Conservation (phyloP, 2,329 filamentous ascomycete genomes). For the Sclerotiophoma versabilis region DNA sequence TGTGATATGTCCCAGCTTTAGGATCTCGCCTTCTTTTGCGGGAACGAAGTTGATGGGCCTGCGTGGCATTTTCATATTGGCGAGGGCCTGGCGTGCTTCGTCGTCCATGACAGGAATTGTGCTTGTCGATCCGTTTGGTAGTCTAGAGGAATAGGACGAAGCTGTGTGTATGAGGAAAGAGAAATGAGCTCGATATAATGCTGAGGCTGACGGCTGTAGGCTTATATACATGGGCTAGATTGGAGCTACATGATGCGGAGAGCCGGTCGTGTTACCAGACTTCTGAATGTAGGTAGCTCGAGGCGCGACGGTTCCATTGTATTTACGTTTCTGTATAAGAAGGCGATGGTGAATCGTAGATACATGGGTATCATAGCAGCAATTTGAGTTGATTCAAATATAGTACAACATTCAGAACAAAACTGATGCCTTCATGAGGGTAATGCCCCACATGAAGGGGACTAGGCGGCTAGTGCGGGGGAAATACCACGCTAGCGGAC, state of each 20-base stretch:
- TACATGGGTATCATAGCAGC: too few species aligned
- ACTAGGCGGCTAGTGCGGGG: constrained; percentile 1
- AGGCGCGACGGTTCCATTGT: too few species aligned
- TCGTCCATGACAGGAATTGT: constrained; percentile 39
- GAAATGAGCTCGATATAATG: neutral
- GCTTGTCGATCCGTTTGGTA: neutral
- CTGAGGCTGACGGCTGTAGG: neutral
- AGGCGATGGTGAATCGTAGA: too few species aligned
- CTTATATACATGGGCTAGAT: constrained; percentile 11
- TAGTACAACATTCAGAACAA: neutral
- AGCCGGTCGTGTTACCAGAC: constrained; percentile 24
- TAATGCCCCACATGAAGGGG: constrained; percentile 2
- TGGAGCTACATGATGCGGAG: constrained; percentile 31
- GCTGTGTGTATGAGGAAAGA: neutral
- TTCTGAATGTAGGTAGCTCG: neutral
- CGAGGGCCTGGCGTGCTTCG: constrained; percentile 43
- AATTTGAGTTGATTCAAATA: neutral
- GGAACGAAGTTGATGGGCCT: constrained; percentile 59
- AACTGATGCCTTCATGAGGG: neutral
- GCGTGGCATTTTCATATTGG: constrained; percentile 50
- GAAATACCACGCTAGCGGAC: neutral
- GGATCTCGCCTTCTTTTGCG: constrained; percentile 56
- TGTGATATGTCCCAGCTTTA: constrained; percentile 58
- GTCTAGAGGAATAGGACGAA: neutral
- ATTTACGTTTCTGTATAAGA: too few species aligned